phyloP scores from a whole-genome alignment of 1,284 basidiomycete genomes.

The Mrakiaceae sp. region DNA sequence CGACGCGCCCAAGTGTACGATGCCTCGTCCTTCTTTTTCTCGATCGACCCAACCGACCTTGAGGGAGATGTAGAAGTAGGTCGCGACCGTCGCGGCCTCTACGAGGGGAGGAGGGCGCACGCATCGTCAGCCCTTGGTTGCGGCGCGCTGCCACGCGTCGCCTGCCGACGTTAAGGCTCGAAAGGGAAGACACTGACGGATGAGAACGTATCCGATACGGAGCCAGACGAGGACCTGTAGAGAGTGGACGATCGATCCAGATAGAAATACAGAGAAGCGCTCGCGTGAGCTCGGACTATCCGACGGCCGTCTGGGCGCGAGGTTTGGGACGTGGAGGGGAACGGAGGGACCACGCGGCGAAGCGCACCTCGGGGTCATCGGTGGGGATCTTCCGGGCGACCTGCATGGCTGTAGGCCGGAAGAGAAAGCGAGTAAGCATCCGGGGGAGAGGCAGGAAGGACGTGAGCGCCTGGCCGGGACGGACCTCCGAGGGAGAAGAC shows the following conservation, averaged over 20 bases:
- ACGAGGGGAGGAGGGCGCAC: too few relatives aligned
- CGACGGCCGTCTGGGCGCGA: too few relatives aligned
- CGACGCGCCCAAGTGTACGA: neutral
- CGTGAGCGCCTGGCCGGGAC: neutral
- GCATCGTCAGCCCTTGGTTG: too few relatives aligned
- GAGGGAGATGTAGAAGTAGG: constrained; percentile 31
- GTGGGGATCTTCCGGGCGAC: constrained; percentile 86
- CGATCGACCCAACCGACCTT: constrained; percentile 21
- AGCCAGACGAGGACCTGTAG: constrained; percentile 57
- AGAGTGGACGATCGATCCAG: neutral
- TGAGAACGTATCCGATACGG: constrained; percentile 66
- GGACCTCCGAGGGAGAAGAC: constrained; percentile 67
- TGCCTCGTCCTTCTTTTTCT: too few relatives aligned
- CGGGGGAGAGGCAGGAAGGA: neutral
- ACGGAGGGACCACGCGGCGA: neutral
- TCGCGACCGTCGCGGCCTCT: constrained; percentile 24
- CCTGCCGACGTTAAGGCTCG: too few relatives aligned
- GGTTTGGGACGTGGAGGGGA: neutral
- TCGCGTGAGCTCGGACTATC: too few relatives aligned
- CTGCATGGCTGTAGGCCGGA: constrained; percentile 28
- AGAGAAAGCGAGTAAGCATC: constrained; percentile 21
- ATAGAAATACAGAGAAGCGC: too few relatives aligned
- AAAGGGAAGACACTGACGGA: constrained; percentile 40
- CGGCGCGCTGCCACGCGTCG: too few relatives aligned
- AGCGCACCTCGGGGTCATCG: constrained; percentile 56